Evolutionary conservation across 441 rosid species (phyloP), one percentile per base, ranked within the genome.

Genomic region (Populus hybrid): DNA sequence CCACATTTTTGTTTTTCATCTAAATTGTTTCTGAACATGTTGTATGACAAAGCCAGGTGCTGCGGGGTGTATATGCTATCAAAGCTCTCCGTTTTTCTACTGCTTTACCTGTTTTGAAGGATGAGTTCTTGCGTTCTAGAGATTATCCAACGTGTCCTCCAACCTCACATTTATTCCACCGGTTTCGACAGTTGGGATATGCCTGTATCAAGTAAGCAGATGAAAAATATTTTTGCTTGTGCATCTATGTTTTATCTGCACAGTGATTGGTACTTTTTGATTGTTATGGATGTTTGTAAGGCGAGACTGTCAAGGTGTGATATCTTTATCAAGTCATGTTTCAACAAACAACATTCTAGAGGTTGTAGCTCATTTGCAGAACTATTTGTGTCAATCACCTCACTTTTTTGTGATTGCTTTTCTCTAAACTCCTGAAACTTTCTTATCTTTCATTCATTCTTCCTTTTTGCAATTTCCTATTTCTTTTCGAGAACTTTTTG

Each of bases 121-220:
- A 93, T 77, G 99, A 96, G 80, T 93, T 96, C 84, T 81, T 91
- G 84, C 97, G 98, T 35, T 96, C 99, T 65, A 90, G 99, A 90
- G 97, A 96, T 90, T 93, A 96, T 84, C 99, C 99, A 78, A 94
- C 92, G 75, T 96, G 98, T 80, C 96, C 97, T 67, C 97, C 95
- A 81, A 92, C 98, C 67, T 93, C 99, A 69, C 95, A 85, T 80
- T 80, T 96, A 88, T 96, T 96, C 89, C 94, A 96, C 86, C 91
- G 91, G 79, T 94, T 94, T 84, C 91, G 95, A 75, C 97, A 94
- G 77, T 85, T 96, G 89, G 98, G 99, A 86, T 90, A 94, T 90
- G 97, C 99, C 30, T 93, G 98, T 80, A 94, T 93, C 86, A 92
- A 85, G 99, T 96, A 88, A 84, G 94, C 73, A 67, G 75, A 76